These are phyloP conservation scores for Crataegus laevigata DNA, from an alignment of 306 rosid genomes.

Conservation along the genomic window DNA sequence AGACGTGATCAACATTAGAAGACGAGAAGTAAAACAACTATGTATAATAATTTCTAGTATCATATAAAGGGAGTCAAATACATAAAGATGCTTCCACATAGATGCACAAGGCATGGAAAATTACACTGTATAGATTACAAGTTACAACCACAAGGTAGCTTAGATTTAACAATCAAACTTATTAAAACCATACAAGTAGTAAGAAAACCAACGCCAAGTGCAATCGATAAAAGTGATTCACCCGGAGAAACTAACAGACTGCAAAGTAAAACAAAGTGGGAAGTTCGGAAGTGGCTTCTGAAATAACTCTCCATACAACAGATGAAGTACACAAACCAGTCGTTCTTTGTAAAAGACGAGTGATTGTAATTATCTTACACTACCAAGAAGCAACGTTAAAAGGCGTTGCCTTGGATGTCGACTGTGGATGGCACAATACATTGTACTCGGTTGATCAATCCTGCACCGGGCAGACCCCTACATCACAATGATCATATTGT, in stretches of 20 bases:
- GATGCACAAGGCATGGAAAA: background rate
- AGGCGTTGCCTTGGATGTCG: slow-evolving; percentile 67
- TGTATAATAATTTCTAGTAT: background rate
- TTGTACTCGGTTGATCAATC: slow-evolving; percentile 15
- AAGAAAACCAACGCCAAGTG: slow-evolving; percentile 27
- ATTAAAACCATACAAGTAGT: slow-evolving; percentile 14
- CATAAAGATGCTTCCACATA: background rate
- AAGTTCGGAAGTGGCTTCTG: background rate
- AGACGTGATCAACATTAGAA: background rate
- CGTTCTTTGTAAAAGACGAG: slow-evolving; percentile 14
- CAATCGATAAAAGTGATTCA: slow-evolving; percentile 58
- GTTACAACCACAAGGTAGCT: background rate
- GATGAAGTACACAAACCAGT: slow-evolving; percentile 1
- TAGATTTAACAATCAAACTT: slow-evolving; percentile 11
- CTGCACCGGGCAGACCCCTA: slow-evolving; percentile 14
- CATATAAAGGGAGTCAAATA: background rate
- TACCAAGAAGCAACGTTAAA: slow-evolving; percentile 81
- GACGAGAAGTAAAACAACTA: background rate
- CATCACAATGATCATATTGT: slow-evolving; percentile 19
- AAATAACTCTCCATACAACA: slow-evolving; percentile 4
- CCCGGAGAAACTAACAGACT: slow-evolving; percentile 10
- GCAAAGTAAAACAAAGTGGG: slow-evolving; percentile 6
- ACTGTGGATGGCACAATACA: slow-evolving; percentile 15
- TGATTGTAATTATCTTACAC: slow-evolving; percentile 17
- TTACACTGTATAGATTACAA: background rate